Base-by-base conservation (phyloP, 192 early-diverging fungal species). In the Allomyces macrogynus region DNA sequence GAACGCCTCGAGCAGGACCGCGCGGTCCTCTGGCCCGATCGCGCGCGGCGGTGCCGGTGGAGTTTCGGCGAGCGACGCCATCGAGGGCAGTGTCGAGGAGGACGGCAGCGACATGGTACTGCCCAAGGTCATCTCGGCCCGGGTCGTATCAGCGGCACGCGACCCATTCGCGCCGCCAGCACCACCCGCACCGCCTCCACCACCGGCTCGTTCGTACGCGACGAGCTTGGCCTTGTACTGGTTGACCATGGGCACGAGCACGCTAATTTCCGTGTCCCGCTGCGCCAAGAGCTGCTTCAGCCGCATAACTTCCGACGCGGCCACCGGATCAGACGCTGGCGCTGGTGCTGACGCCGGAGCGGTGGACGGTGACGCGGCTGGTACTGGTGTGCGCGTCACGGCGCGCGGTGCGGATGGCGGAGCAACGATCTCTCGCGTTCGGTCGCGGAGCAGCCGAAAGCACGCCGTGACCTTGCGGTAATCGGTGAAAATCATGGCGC, bases 1-100 rank as follows among this genome's bases (percentile, higher is more conserved):
- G 67, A 83, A 83, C 18, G 73, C 70, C 65, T 84, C 79, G 67
- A 83, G 81, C 24, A 80, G 76, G 64, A 76, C 76, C 10, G 79
- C 78, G 43, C 81, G 84, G 67, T 84, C 82, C 20, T 68, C 61
- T 20, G 66, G 66, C 5, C 42, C 43, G 23, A 43, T 44, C 24
- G 64, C 25, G 7, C 23, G 12, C 20, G 43, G 23, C 16, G 24
- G 67, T 57, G 24, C 24, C 25, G n/a, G 40, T 64, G 27, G 62
- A n/a, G 26, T 57, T 2, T 23, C 23, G 24, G 20, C n/a, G 0
- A 12, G 24, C 23, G 14, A 23, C 14, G 0, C 14, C 27, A 40
- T 40, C 32, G 32, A 40, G 7, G 32, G 32, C 32, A 40, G 32
- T 7, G 32, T 8, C 32, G 32, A 40, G 5, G 32, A 7, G 32